Evolutionary conservation across 495 filamentous ascomycete genomes (phyloP).

Genomic region (Lophiostoma macrostomum): DNA sequence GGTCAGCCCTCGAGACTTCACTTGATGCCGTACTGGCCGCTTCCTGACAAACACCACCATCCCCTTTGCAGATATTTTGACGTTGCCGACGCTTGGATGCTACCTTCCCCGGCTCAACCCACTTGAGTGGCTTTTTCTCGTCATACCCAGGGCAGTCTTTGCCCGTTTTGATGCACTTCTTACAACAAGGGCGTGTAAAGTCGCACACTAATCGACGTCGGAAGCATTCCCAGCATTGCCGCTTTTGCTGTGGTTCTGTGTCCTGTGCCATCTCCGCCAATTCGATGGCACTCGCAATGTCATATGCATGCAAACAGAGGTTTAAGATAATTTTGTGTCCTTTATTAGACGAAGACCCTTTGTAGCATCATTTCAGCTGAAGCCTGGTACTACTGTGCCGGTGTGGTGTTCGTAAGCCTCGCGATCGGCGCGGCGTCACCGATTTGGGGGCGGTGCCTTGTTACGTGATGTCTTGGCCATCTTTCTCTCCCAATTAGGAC

Average conservation of each 20-base stretch:
- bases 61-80: too few species aligned
- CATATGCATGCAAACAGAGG: not conserved
- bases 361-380: too few species aligned
- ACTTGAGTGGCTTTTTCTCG: conserved; percentile 19
- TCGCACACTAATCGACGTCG: conserved; percentile 18
- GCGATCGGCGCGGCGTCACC: not conserved
- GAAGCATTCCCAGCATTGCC: conserved; percentile 26
- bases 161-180: conserved; percentile 13
- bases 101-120: conserved; percentile 16
- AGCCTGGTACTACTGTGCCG: not conserved
- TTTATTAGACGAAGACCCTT: too few species aligned
- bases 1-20: not conserved
- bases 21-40: too few species aligned
- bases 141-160: conserved; percentile 17
- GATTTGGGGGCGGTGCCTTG: not conserved
- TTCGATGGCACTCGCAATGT: not conserved
- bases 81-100: too few species aligned
- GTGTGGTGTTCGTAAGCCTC: not conserved
- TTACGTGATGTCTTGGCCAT: conserved; percentile 6
- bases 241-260: not conserved
- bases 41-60: too few species aligned
- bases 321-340: not conserved
- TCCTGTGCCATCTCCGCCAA: not conserved
- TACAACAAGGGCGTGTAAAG: conserved; percentile 14
- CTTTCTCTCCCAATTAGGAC: not conserved